Evolutionary conservation across 75 land plant genomes (phyloP).

Genomic region (Pinus taeda): DNA sequence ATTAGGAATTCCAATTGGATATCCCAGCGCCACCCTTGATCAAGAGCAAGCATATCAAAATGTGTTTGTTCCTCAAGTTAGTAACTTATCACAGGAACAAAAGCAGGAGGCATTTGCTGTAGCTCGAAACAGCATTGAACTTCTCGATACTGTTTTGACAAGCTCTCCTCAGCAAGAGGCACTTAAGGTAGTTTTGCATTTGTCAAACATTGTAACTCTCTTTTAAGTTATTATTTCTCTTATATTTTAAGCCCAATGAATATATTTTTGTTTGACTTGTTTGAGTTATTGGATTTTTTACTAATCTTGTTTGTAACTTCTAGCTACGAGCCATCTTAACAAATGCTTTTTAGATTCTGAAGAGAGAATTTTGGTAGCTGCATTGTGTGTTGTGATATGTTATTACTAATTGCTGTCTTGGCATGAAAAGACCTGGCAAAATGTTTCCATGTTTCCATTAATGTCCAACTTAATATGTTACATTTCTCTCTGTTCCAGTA

Average conservation of each 20-base stretch:
- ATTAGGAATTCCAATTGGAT: slow-evolving; percentile 16
- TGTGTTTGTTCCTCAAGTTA: slow-evolving; percentile 15
- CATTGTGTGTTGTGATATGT: neutral
- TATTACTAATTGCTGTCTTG: neutral
- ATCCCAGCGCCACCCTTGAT: slow-evolving; percentile 25
- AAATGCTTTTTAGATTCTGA: neutral
- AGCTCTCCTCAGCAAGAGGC: slow-evolving; percentile 48
- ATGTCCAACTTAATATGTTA: too few relatives aligned
- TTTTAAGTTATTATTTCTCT: neutral
- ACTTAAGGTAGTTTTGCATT: slow-evolving; percentile 41
- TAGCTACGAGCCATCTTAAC: neutral
- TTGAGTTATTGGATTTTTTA: neutral
- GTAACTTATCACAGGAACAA: slow-evolving; percentile 36
- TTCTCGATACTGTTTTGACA: slow-evolving; percentile 69
- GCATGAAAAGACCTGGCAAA: neutral
- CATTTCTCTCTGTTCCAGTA: too few relatives aligned
- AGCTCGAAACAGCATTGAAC: slow-evolving; percentile 72
- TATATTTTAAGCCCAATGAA: neutral
- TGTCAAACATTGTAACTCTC: neutral
- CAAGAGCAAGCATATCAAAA: slow-evolving; percentile 3
- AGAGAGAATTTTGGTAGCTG: neutral
- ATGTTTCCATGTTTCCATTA: too few relatives aligned
- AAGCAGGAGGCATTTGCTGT: slow-evolving; percentile 64
- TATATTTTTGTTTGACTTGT: neutral
- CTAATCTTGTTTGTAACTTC: neutral